Percentiles rank a stretch among this genome's conserved stretches.
Evolutionary conservation across 495 filamentous ascomycete species (phyloP).

Genomic region (Tuber magnatum): DNA sequence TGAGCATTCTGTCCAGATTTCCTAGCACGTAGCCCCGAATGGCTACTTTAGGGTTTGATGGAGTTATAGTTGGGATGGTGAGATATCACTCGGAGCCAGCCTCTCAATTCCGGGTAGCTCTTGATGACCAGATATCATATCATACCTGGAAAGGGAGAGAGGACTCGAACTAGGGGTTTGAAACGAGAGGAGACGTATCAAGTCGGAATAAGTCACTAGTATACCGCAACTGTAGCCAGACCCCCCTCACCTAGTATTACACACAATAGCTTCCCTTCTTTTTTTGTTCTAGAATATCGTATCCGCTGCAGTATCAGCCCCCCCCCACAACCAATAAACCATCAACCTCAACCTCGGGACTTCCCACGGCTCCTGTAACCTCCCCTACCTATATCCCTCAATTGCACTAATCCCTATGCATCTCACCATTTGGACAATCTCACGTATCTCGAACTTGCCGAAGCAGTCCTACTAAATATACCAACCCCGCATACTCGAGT

Average conservation of each 20-base stretch:
- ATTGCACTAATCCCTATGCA: neutral
- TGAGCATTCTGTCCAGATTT: neutral
- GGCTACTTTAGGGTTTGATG: neutral
- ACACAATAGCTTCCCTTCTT: too few relatives aligned
- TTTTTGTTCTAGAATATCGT: too few relatives aligned
- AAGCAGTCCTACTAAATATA: neutral
- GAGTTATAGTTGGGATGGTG: neutral
- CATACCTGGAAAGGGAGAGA: too few relatives aligned
- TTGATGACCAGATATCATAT: too few relatives aligned
- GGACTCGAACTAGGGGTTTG: too few relatives aligned
- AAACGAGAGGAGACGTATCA: neutral
- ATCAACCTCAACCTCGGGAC: too few relatives aligned
- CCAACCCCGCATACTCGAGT: neutral
- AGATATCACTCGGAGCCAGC: neutral
- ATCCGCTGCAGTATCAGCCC: too few relatives aligned
- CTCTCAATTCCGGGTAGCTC: neutral
- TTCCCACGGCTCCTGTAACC: too few relatives aligned
- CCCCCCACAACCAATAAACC: too few relatives aligned
- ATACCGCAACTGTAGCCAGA: too few relatives aligned
- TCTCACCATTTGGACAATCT: neutral
- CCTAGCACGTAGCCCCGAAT: neutral
- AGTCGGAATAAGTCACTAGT: too few relatives aligned
- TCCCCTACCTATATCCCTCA: neutral
- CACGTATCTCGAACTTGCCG: neutral
- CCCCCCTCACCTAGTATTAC: too few relatives aligned